Evolutionary conservation across 2,329 filamentous ascomycete species (phyloP).

Genomic region (Bimuria novae-zelandiae): DNA sequence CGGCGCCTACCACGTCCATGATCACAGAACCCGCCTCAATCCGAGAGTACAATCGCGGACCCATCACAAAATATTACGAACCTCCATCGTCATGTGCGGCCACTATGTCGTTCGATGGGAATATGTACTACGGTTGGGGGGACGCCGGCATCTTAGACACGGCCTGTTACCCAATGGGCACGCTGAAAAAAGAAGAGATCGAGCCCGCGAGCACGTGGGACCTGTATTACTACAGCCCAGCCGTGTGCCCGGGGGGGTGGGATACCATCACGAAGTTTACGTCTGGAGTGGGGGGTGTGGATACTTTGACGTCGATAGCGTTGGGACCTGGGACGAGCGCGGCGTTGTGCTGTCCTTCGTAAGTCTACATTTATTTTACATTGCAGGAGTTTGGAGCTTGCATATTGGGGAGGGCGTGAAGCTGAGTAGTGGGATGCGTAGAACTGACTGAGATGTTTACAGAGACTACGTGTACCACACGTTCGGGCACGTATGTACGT

Average conservation of each 20-base stretch:
- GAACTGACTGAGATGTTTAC: background rate
- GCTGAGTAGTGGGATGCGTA: background rate
- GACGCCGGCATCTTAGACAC: background rate
- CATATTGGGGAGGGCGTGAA: background rate
- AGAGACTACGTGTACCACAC: background rate
- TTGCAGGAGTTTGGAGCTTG: background rate
- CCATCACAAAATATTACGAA: background rate
- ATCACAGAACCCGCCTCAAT: constrained; percentile 16
- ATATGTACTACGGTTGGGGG: background rate
- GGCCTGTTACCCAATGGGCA: background rate
- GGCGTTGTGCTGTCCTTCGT: constrained; percentile 1
- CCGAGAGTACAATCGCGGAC: background rate
- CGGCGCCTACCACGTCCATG: constrained; percentile 1
- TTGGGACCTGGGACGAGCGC: background rate
- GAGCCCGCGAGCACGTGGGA: background rate
- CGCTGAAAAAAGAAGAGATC: background rate
- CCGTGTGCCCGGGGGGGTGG: background rate
- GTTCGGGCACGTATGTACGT: background rate
- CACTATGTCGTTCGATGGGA: background rate
- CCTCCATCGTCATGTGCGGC: background rate
- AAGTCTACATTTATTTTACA: background rate
- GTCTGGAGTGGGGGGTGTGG: background rate
- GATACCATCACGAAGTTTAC: background rate
- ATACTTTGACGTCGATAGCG: background rate
- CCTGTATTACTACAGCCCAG: constrained; percentile 1